Base-by-base conservation (phyloP, 768 basidiomycete species). In the Kwoniella europaea region DNA sequence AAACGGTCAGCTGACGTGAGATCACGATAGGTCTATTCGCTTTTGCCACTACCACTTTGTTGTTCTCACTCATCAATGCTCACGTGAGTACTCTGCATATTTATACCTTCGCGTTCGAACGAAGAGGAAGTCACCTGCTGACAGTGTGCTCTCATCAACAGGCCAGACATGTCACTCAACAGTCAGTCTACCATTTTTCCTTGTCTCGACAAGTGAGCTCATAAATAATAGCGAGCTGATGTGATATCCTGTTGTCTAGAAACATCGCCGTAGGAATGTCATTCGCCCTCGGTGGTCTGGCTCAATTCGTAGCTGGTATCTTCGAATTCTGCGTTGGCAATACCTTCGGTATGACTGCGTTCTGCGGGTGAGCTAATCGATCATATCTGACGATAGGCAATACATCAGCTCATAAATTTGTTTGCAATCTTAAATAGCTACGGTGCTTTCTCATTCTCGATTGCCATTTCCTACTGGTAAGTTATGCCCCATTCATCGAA, bases 251-350 rank as follows among this genome's bases (percentile, higher is more conserved):
- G 4, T 15, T 42, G 5, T n/a, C 24, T 55, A 67, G 65, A 29
- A 67, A 67, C 57, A 59, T 67, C 65, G 65, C 65, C 27, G 65
- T 67, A 9, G 65, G 65, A 27, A 67, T 67, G 65, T 67, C 65
- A 13, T 67, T 67, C 44, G 65, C 65, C 18, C 43, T 67, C 18
- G 65, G 65, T 42, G 65, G 65, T 52, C 35, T 67, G 12, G 65
- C 65, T 59, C 65, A 67, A 42, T 67, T 67, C 57, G 65, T 67
- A 22, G 65, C 65, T 12, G 65, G 65, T n/a, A 67, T 67, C 44
- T 67, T 67, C 57, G 65, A 67, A 41, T 67, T 67, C 65, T 67
- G 65, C 65, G 65, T 67, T 44, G 65, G 65, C 24, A 67, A 67
- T 43, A 67, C 65, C 4, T 67, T 67, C 27, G 65, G 65, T 24